These are phyloP conservation scores for Coemansia umbellata DNA, from an alignment of 192 early-diverging fungal genomes.

Conservation along the genomic window DNA sequence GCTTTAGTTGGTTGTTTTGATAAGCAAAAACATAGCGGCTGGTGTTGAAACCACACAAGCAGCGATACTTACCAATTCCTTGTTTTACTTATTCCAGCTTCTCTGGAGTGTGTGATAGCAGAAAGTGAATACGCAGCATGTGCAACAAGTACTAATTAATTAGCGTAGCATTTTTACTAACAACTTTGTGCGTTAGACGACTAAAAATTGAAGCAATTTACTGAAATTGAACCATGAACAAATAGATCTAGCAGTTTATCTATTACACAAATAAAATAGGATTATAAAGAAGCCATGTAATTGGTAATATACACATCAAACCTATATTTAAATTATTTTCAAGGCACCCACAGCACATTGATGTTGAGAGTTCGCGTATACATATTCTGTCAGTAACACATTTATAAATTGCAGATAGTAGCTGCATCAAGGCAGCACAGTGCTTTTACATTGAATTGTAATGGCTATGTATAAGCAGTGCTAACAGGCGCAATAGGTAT, in stretches of 20 bases:
- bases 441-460: too few relatives aligned
- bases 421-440: too few relatives aligned
- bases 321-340: too few relatives aligned
- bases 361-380: too few relatives aligned
- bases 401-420: too few relatives aligned
- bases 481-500: too few relatives aligned
- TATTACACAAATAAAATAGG: conserved; percentile 17
- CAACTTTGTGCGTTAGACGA: not conserved
- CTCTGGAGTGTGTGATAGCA: conserved; percentile 69
- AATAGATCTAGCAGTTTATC: conserved; percentile 32
- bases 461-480: too few relatives aligned
- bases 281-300: too few relatives aligned
- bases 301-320: too few relatives aligned
- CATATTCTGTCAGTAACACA: too few relatives aligned
- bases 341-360: too few relatives aligned
- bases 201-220: conserved; percentile 2
- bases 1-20: not conserved
- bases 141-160: not conserved
- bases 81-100: conserved; percentile 67
- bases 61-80: conserved; percentile 52
- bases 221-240: conserved; percentile 23
- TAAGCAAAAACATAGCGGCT: not conserved
- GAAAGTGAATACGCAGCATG: conserved; percentile 7
- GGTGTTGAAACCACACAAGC: not conserved
- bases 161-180: not conserved